Percentiles rank a stretch among this genome's conserved stretches.
These are phyloP conservation scores for Jatropha curcas DNA, from an alignment of 345 rosid genomes.

Conservation along the genomic window DNA sequence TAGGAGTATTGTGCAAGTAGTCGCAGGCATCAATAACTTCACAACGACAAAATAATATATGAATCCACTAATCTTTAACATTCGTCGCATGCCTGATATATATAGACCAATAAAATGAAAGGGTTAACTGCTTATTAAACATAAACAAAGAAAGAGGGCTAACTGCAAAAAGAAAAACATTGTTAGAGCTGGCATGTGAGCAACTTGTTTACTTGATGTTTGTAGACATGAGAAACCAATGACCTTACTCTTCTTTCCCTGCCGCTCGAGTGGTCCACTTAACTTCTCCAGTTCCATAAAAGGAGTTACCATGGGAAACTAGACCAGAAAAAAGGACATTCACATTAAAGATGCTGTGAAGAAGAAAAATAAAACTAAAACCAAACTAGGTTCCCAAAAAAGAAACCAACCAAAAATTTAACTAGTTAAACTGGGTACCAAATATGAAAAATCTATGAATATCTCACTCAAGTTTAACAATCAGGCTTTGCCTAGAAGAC, in stretches of 20 bases:
- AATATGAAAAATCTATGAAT: too few species aligned
- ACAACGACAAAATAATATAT: too few species aligned
- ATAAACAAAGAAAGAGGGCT: too few species aligned
- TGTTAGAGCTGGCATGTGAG: too few species aligned
- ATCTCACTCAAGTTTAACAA: constrained; percentile 66
- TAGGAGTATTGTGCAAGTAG: too few species aligned
- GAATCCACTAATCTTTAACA: too few species aligned
- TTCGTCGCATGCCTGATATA: background rate
- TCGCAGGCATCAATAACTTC: too few species aligned
- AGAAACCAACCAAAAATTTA: constrained; percentile 49
- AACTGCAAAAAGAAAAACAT: too few species aligned
- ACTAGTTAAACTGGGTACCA: too few species aligned
- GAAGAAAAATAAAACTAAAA: background rate
- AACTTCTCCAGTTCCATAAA: constrained; percentile 97
- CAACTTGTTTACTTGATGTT: too few species aligned
- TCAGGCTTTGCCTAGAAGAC: constrained; percentile 55
- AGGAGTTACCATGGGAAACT: constrained; percentile 82
- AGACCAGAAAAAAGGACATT: constrained; percentile 23
- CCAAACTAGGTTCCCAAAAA: background rate
- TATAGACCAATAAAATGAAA: background rate
- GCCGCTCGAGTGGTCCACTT: constrained; percentile 91
- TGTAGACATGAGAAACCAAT: background rate
- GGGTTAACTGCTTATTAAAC: background rate
- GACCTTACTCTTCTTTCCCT: constrained; percentile 77
- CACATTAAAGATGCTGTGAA: background rate